Base-by-base conservation (phyloP, 306 rosid genomes). In the Cicer chorassanicum region DNA sequence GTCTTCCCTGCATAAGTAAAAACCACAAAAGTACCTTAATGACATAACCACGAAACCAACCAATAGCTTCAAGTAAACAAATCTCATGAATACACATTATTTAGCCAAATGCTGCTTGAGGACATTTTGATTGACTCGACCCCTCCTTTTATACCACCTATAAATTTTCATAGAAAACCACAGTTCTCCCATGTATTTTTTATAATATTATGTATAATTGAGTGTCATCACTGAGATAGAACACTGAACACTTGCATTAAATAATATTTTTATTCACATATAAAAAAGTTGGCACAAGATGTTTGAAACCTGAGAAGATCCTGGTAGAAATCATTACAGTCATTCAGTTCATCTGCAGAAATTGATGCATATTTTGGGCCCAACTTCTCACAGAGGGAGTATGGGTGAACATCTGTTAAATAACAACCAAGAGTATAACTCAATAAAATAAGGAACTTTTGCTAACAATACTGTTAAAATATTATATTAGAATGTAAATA, bases 271-370 rank as follows among this genome's bases (percentile, higher is more conserved):
- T 42, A 67, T 40, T 19, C 49, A 65, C 13, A 57, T 24, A 61
- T 6, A 36, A 69, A 56, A 56, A 62, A 46, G 36, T 24, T 38
- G 66, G 66, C 69, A 80, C 38, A 39, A 36, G 64, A 70, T 43
- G 64, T 41, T 82, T 41, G 40, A 78, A 82, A 94, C 97, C 99
- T 92, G 83, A 94, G 97, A 82, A 94, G 97, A 85, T 94, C 99
- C 78, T 78, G 76, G 84, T 90, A 94, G 72, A 92, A 90, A 70
- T 84, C 91, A 44, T 63, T 85, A 78, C 72, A 34, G 76, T 72
- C 84, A 80, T 86, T 80, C 74, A 90, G 82, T 74, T 94, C 95
- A 59, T 79, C 96, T 39, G 76, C 79, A 14, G 95, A 86, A 81
- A 88, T 49, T 24, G 98, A 92, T 40, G 89, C 89, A 73, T 94